Evolutionary conservation across 1,284 basidiomycete genomes (phyloP), one percentile per base, ranked within the genome.

Genomic region (Mixia osmundae): DNA sequence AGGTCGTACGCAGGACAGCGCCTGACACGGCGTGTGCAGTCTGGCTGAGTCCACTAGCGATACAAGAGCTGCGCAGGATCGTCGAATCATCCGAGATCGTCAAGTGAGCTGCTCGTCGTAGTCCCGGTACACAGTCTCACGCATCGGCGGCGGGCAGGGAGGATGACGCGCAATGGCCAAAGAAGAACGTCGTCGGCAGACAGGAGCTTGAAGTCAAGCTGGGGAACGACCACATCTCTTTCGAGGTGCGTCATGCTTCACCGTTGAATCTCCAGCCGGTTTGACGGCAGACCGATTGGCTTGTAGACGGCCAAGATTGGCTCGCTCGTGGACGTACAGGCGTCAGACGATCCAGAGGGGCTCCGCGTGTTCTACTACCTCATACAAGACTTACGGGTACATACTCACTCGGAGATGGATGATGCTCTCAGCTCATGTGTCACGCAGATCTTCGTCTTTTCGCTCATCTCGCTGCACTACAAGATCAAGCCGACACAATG

Each of bases 321-420:
- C 15, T 82, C 85, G 8, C 60, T 97, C 30, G 80, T 89, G 28
- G 89, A 97, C 49, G 87, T 97, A 30, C 80, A 89, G 51, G 85
- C 94, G 50, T 87, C 80, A 43, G 78, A 91, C 48, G 91, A 97
- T 54, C 87, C 91, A 0, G 89, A 97, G 54, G 89, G 89, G 1
- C 65, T 97, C 26, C 71, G 89, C n/a, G 85, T 95, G 32, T 95
- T 97, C 61, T 97, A 97, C 60, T 97, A 97, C 54, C 68, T 97
- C 20, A 79, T 97, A 4, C 89, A 97, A 58, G 91, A 97, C 57
- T 64, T 97, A 50, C 87, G 82, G 67, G 89, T 79, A 45, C 34
- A 67, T 47, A 18, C 1, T n/a, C 23, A n/a, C n/a, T n/a, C n/a
- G n/a, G n/a, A n/a, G n/a, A n/a, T n/a, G n/a, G n/a, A n/a, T n/a